Conservation (phyloP, 768 basidiomycete genomes). For the Strobilomyces dryophilus region DNA sequence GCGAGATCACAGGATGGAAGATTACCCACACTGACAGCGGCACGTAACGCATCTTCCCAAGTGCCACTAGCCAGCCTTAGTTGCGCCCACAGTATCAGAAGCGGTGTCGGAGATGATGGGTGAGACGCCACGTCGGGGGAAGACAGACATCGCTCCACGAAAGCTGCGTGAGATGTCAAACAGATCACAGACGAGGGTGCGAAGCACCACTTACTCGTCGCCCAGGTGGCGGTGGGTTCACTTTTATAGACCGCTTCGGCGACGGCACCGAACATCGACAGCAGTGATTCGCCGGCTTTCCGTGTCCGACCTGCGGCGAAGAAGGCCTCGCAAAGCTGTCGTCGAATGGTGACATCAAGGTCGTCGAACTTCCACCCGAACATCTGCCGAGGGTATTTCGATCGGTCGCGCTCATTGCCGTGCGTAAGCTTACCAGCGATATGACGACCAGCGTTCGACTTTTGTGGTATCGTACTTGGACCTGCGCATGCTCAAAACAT, state of each 20-base stretch:
- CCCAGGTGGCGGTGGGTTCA: not conserved
- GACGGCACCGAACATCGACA: not conserved
- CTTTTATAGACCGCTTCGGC: not conserved
- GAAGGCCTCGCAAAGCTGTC: constrained; percentile 1
- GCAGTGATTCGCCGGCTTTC: not conserved
- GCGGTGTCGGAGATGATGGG: not conserved
- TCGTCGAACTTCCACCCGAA: constrained; percentile 3
- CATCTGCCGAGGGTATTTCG: not conserved
- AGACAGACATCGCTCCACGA: not conserved
- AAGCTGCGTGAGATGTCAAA: not conserved
- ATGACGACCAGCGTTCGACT: not conserved
- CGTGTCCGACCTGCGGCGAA: not conserved
- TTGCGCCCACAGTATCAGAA: constrained; percentile 8
- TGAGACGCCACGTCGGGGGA: not conserved
- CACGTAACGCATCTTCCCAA: constrained; percentile 6
- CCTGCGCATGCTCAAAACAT: not conserved
- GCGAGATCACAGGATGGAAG: not conserved
- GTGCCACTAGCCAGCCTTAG: not conserved
- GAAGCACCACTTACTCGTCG: not conserved
- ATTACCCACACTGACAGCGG: not conserved
- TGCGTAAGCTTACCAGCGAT: constrained; percentile 5
- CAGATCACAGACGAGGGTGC: not conserved
- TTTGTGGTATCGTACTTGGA: not conserved
- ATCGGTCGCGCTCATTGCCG: not conserved
- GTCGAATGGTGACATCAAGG: not conserved